phyloP scores from a whole-genome alignment of 768 basidiomycete species.

The Termitomyces sp. region DNA sequence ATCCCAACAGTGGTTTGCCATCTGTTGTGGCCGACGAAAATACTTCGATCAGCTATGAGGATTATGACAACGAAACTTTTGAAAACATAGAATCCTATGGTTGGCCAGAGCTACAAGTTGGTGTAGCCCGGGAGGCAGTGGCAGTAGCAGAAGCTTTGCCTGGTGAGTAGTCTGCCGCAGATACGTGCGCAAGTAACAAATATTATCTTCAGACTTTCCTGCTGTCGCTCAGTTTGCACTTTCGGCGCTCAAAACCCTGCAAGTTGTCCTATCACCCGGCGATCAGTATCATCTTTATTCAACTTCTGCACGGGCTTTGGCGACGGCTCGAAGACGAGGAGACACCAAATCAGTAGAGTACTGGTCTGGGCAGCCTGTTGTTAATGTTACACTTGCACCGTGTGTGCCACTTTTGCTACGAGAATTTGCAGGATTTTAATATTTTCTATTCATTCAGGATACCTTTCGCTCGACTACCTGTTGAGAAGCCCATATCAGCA shows the following conservation, averaged over 20 bases:
- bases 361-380: slow-evolving; percentile 81
- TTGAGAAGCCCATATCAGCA: slow-evolving; percentile 65
- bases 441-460: slow-evolving; percentile 39
- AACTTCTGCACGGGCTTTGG: slow-evolving; percentile 68
- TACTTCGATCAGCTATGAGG: slow-evolving; percentile 6
- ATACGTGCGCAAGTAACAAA: neutral
- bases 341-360: slow-evolving; percentile 69
- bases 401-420: slow-evolving; percentile 31
- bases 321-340: slow-evolving; percentile 75
- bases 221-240: slow-evolving; percentile 86
- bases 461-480: slow-evolving; percentile 63
- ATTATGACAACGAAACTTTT: slow-evolving; percentile 38
- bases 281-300: slow-evolving; percentile 82
- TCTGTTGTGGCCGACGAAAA: neutral
- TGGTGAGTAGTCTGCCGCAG: slow-evolving; percentile 42
- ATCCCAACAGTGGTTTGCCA: slow-evolving; percentile 12
- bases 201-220: slow-evolving; percentile 58
- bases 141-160: slow-evolving; percentile 89
- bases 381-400: slow-evolving; percentile 78
- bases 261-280: slow-evolving; percentile 59
- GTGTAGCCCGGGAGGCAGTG: slow-evolving; percentile 89
- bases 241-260: slow-evolving; percentile 77
- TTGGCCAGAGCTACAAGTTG: slow-evolving; percentile 94
- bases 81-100: slow-evolving; percentile 61
- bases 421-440: slow-evolving; percentile 8